Evolutionary conservation across 495 filamentous ascomycete species (phyloP), one percentile per base, ranked within the genome.

Genomic region (Penicillium canescens): DNA sequence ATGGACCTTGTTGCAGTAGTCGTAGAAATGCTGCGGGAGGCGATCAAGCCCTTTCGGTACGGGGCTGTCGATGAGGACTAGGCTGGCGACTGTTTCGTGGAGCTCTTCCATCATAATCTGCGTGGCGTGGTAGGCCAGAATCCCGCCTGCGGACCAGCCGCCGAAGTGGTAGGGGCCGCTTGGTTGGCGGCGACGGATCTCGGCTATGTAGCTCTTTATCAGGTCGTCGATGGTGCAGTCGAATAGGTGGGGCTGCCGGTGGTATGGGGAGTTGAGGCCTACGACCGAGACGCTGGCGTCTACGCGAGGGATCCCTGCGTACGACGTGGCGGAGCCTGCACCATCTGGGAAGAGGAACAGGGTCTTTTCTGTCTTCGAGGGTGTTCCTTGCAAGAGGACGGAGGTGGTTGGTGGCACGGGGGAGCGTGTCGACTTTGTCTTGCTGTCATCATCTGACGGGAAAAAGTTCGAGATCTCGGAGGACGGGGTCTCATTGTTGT

Each of bases 1-100:
- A 57, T 75, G 68, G 64, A 81, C 67, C 41, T 54, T 40, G 51
- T 76, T 50, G 58, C 70, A 64, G 67, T 65, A 64, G 50, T 75
- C 42, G 60, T 68, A 69, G 26, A 71, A 48, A 18, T 60, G 50
- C 9, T 56, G 54, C 21, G 69, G 65, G 20, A 65, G 67, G 26
- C 54, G 56, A 43, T 67, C 54, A 20, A 70, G 56, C 40, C 61
- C 60, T 44, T 63, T 51, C 28, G 62, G 59, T 12, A 51, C 21
- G 6, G 36, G 36, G 36, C 36, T 38, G 36, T 18, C 18, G 18
- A 18, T 18, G 18, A 23, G 1, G 35, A 28, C 23, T 13, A 31
- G 41, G 23, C 13, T 16, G 13, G 41, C 21, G 21, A 43, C 41
- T 13, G 23, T 7, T 31, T 43, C 13, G 41, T 43, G 23, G 23